phyloP scores from a whole-genome alignment of 2,329 filamentous ascomycete genomes.

The Ceratocystis diversiconidia region DNA sequence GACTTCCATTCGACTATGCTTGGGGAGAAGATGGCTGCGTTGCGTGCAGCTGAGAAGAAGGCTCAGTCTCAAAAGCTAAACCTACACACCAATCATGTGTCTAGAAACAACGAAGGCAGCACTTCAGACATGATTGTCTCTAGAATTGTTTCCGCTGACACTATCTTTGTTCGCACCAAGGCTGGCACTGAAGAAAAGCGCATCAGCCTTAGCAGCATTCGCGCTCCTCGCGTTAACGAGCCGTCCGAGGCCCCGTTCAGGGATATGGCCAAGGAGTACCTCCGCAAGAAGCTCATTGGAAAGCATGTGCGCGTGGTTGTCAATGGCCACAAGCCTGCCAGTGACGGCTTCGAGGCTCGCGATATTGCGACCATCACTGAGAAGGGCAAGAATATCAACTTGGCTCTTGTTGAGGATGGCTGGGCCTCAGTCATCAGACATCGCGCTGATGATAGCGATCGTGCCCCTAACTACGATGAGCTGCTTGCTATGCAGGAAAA shows the following conservation, averaged over 20 bases:
- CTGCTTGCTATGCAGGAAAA: slow-evolving; percentile 64
- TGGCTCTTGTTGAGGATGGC: slow-evolving; percentile 77
- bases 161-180: slow-evolving; percentile 74
- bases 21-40: slow-evolving; percentile 70
- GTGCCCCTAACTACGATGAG: slow-evolving; percentile 87
- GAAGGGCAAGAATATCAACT: slow-evolving; percentile 74
- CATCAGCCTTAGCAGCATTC: slow-evolving; percentile 81
- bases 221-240: slow-evolving; percentile 81
- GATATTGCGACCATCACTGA: slow-evolving; percentile 82
- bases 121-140: slow-evolving; percentile 71
- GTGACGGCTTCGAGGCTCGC: slow-evolving; percentile 81
- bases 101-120: slow-evolving; percentile 28
- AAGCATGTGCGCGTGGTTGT: slow-evolving; percentile 85
- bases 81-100: slow-evolving; percentile 65
- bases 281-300: slow-evolving; percentile 85
- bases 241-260: slow-evolving; percentile 76
- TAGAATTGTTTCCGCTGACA: slow-evolving; percentile 79
- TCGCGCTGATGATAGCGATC: slow-evolving; percentile 84
- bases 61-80: slow-evolving; percentile 66
- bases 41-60: slow-evolving; percentile 73
- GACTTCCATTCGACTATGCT: slow-evolving; percentile 93
- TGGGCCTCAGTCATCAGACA: slow-evolving; percentile 92
- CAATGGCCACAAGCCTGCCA: slow-evolving; percentile 80
- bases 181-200: slow-evolving; percentile 67
- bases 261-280: slow-evolving; percentile 89